Conservation (phyloP, 495 filamentous ascomycete species). For the Daldinia vernicosa region DNA sequence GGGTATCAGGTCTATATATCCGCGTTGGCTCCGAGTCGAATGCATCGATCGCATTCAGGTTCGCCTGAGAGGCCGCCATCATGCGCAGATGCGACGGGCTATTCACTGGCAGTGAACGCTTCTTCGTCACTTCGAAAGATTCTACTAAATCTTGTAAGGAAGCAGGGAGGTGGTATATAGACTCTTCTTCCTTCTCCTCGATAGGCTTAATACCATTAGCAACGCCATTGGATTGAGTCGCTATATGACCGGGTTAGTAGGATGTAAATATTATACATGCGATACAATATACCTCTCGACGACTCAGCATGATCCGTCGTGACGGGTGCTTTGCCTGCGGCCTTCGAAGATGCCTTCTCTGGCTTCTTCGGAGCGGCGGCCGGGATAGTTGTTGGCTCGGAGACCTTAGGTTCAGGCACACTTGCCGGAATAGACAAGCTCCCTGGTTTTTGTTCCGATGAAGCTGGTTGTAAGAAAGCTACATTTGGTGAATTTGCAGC, state of each 20-base stretch:
- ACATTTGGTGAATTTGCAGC: slow-evolving; percentile 56
- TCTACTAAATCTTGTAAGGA: slow-evolving; percentile 89
- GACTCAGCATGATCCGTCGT: slow-evolving; percentile 48
- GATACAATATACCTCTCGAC: slow-evolving; percentile 47
- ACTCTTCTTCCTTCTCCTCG: slow-evolving; percentile 72
- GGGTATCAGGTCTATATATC: slow-evolving; percentile 82
- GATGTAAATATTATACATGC: slow-evolving; percentile 17
- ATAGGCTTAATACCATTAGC: slow-evolving; percentile 59
- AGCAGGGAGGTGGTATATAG: slow-evolving; percentile 93
- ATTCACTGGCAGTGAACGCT: slow-evolving; percentile 63
- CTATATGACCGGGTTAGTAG: slow-evolving; percentile 43
- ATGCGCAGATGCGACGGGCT: slow-evolving; percentile 75
- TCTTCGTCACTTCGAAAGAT: slow-evolving; percentile 86
- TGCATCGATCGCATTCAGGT: slow-evolving; percentile 69
- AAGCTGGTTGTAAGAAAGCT: slow-evolving; percentile 51
- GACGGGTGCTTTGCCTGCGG: slow-evolving; percentile 54
- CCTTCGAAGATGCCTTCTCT: slow-evolving; percentile 52
- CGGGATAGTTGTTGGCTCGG: slow-evolving; percentile 25
- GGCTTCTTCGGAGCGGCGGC: slow-evolving; percentile 44
- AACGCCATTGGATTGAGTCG: slow-evolving; percentile 64
- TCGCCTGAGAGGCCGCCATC: slow-evolving; percentile 73
- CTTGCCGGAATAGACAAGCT: slow-evolving; percentile 42
- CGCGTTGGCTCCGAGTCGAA: slow-evolving; percentile 82
- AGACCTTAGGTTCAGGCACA: slow-evolving; percentile 34
- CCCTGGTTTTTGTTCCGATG: slow-evolving; percentile 47